A percentile compares a stretch with the other conserved stretches of the same genome.
phyloP scores from a whole-genome alignment of 495 filamentous ascomycete species.

The Patellaria atrata region DNA sequence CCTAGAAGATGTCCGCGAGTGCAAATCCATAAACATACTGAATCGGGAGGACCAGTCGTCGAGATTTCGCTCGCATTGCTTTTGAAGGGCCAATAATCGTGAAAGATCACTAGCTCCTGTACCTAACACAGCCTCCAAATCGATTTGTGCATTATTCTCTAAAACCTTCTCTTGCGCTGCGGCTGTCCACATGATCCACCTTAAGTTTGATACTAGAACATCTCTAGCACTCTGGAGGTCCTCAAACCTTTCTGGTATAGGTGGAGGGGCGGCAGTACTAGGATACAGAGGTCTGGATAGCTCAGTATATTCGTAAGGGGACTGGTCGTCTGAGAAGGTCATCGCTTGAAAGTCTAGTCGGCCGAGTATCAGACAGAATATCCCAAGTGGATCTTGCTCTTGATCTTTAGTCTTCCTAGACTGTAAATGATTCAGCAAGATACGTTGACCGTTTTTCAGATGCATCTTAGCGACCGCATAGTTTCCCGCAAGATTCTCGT shows the following conservation, averaged over 20 bases:
- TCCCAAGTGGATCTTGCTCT: constrained; percentile 5
- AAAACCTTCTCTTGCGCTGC: constrained; percentile 10
- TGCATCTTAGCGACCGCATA: constrained; percentile 19
- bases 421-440: constrained; percentile 12
- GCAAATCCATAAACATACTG: too few species aligned
- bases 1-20: too few species aligned
- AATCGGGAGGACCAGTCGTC: too few species aligned
- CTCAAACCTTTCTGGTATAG: constrained; percentile 3
- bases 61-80: too few species aligned
- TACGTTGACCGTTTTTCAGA: constrained; percentile 16
- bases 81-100: too few species aligned
- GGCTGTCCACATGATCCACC: constrained; percentile 10
- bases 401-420: background rate
- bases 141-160: too few species aligned
- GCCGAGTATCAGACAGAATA: constrained; percentile 12
- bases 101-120: too few species aligned
- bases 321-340: constrained; percentile 19
- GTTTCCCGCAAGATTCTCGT: constrained; percentile 19
- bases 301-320: constrained; percentile 16
- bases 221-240: constrained; percentile 6
- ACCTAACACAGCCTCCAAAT: too few species aligned
- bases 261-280: constrained; percentile 8
- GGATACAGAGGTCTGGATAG: constrained; percentile 9
- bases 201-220: constrained; percentile 10
- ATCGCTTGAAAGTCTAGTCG: constrained; percentile 20